phyloP scores from a whole-genome alignment of 371 early-diverging fungal species.

The Encephalitozoon romaleae region DNA sequence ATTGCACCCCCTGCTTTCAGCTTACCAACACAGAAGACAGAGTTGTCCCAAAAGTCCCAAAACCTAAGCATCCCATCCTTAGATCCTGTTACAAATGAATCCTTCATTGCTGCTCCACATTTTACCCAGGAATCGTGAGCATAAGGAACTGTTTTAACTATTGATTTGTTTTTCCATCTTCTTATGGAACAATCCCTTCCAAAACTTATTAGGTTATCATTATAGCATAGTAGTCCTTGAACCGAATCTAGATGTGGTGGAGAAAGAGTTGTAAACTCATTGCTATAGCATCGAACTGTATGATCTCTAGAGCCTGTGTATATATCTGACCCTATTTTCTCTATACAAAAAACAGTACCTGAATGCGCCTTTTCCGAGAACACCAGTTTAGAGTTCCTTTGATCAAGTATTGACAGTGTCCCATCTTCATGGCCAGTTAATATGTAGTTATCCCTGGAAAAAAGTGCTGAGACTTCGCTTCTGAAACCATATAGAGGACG shows the following conservation, averaged over 20 bases:
- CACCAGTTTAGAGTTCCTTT: conserved; percentile 4
- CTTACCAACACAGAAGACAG: conserved; percentile 25
- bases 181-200: conserved; percentile 47
- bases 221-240: conserved; percentile 5
- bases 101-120: not conserved
- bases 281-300: conserved; percentile 4
- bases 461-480: conserved; percentile 14
- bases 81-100: conserved; percentile 40
- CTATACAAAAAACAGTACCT: conserved; percentile 40
- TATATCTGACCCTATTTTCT: not conserved
- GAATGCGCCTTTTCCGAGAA: conserved; percentile 17
- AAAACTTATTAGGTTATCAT: conserved; percentile 18
- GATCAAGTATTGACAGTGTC: conserved; percentile 20
- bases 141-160: conserved; percentile 44
- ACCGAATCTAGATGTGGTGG: conserved; percentile 50
- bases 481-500: conserved; percentile 26
- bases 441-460: conserved; percentile 5
- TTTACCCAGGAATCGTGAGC: conserved; percentile 51
- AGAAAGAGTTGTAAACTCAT: not conserved
- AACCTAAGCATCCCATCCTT: conserved; percentile 34
- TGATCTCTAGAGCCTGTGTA: conserved; percentile 48
- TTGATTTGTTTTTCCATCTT: conserved; percentile 9
- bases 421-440: conserved; percentile 51
- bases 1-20: not conserved
- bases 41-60: conserved; percentile 43